Evolutionary conservation across 345 rosid genomes (phyloP).

Genomic region (Arabidopsis arenosa): DNA sequence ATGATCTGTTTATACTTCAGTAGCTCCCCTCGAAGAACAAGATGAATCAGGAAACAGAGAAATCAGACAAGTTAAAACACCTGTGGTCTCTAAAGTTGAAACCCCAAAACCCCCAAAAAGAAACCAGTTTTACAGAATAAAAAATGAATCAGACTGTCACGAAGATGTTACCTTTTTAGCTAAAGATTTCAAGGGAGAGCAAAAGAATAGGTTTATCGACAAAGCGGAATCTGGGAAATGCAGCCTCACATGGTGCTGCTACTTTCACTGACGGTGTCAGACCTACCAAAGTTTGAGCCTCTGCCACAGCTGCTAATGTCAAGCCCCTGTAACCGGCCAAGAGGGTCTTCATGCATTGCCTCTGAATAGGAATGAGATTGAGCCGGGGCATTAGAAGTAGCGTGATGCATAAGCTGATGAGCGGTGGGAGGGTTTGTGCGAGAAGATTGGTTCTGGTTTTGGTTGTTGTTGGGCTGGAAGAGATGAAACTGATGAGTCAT

Average conservation of each 20-base stretch:
- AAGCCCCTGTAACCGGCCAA: slow-evolving; percentile 78
- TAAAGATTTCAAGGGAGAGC: slow-evolving; percentile 30
- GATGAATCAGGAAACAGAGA: slow-evolving; percentile 26
- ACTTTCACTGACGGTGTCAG: slow-evolving; percentile 77
- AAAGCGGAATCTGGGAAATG: slow-evolving; percentile 17
- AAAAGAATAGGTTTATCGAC: slow-evolving; percentile 45
- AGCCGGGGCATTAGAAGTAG: slow-evolving; percentile 39
- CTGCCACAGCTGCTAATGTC: slow-evolving; percentile 73
- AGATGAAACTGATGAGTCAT: slow-evolving; percentile 61
- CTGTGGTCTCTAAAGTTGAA: slow-evolving; percentile 39
- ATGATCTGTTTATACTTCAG: slow-evolving; percentile 17
- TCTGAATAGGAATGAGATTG: slow-evolving; percentile 59
- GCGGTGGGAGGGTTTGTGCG: slow-evolving; percentile 39
- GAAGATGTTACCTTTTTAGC: slow-evolving; percentile 37
- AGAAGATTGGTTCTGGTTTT: slow-evolving; percentile 30
- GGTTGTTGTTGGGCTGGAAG: slow-evolving; percentile 52
- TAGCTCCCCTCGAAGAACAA: slow-evolving; percentile 17
- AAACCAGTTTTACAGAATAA: slow-evolving; percentile 32
- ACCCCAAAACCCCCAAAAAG: slow-evolving; percentile 23
- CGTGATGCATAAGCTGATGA: slow-evolving; percentile 51
- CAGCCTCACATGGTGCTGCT: slow-evolving; percentile 61
- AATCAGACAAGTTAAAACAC: slow-evolving; percentile 36
- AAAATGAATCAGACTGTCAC: slow-evolving; percentile 32
- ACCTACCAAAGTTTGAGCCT: slow-evolving; percentile 67
- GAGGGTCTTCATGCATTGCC: slow-evolving; percentile 70